These are phyloP conservation scores for Sarcodon aspratus DNA, from an alignment of 768 basidiomycete species.

Conservation along the genomic window DNA sequence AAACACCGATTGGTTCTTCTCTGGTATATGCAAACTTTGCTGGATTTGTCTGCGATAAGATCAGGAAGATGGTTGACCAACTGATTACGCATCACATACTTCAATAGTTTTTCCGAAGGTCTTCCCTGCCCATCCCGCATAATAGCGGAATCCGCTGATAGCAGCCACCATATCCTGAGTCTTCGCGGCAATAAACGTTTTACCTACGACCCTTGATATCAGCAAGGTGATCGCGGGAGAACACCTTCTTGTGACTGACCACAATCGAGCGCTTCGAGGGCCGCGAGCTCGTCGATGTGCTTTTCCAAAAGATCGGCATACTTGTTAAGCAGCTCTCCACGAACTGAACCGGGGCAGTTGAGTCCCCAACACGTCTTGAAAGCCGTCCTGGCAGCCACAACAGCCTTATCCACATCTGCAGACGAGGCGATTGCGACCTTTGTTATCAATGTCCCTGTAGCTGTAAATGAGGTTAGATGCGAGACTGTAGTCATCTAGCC, in stretches of 20 bases:
- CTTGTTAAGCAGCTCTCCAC: constrained; percentile 31
- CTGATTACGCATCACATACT: neutral
- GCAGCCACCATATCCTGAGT: constrained; percentile 16
- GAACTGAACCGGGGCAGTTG: constrained; percentile 27
- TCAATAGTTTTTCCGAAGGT: constrained; percentile 25
- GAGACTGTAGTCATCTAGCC: no score
- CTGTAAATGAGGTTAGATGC: neutral
- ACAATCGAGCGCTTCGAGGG: constrained; percentile 40
- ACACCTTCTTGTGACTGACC: constrained; percentile 13
- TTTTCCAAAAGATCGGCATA: constrained; percentile 41
- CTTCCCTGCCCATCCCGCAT: constrained; percentile 58
- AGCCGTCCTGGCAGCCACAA: constrained; percentile 27
- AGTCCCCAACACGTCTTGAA: constrained; percentile 39
- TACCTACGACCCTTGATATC: constrained; percentile 24
- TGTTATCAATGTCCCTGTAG: constrained; percentile 28
- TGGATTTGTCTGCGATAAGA: no score
- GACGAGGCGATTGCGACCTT: constrained; percentile 21
- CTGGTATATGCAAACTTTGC: constrained; percentile 55
- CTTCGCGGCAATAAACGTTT: constrained; percentile 13
- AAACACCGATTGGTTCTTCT: constrained; percentile 52
- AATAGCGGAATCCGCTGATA: constrained; percentile 24
- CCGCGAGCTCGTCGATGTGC: constrained; percentile 34
- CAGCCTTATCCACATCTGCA: constrained; percentile 36
- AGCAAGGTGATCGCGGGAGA: neutral
- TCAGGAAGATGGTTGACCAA: constrained; percentile 1